Conservation (phyloP, 139 green algal genomes). For the Edaphochlamys debaryana region DNA sequence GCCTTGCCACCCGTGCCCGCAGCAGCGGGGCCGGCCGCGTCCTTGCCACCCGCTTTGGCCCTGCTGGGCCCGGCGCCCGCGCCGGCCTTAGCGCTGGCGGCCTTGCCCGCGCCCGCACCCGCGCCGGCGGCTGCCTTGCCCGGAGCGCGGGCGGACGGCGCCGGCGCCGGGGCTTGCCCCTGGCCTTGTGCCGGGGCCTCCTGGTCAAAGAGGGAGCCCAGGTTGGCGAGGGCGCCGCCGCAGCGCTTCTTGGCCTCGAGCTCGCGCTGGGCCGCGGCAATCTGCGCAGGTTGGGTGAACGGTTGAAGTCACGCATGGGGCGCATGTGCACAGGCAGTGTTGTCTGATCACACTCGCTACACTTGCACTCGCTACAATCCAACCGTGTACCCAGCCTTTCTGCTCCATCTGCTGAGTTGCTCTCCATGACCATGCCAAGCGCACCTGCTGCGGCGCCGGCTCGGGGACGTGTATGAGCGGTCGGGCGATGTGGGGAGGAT, state of each 20-base stretch:
- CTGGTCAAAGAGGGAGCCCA: background rate
- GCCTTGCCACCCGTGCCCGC: too few relatives aligned
- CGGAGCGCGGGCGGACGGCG: background rate
- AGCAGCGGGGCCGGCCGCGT: background rate
- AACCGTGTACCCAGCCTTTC: too few relatives aligned
- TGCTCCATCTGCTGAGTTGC: too few relatives aligned
- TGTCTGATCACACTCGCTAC: too few relatives aligned
- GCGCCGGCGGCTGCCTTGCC: background rate
- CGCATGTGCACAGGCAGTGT: too few relatives aligned
- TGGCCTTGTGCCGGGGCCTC: too few relatives aligned
- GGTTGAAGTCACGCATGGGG: too few relatives aligned
- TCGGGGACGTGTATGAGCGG: conserved; percentile 4
- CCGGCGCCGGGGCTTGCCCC: too few relatives aligned
- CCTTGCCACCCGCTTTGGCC: background rate
- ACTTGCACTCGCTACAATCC: too few relatives aligned
- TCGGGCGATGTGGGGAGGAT: conserved; percentile 5
- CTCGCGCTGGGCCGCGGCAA: conserved; percentile 1
- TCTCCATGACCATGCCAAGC: too few relatives aligned
- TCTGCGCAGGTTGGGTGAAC: too few relatives aligned
- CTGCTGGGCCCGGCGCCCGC: background rate
- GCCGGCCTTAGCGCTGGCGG: background rate
- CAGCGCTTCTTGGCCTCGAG: conserved; percentile 10
- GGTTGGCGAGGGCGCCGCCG: conserved; percentile 14
- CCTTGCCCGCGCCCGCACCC: background rate
- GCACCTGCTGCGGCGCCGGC: background rate